Evolutionary conservation across 805 yeast species (phyloP), one percentile per base, ranked within the genome.

Genomic region (Yarrowia sp.): DNA sequence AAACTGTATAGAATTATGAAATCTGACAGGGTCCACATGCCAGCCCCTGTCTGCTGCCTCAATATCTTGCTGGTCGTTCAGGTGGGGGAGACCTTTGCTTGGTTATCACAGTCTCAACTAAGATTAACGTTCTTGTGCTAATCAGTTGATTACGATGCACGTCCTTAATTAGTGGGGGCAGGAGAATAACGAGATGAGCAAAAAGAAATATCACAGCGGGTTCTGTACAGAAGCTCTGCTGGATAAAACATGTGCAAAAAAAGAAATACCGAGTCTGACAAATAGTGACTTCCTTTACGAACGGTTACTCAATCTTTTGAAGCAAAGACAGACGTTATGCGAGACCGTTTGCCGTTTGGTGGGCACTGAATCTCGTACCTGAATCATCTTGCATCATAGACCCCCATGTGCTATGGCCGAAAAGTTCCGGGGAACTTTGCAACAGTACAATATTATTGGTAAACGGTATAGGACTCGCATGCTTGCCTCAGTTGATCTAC

Each of bases 361-460:
- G 36, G 53, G 39, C 38, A 32, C 7, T 14, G 48, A 8, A 47
- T 32, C 50, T 32, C 14, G 53, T 48, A 48, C 53, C 53, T 48
- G 39, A 17, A 15, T 47, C 36, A 31, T 45, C 18, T 7, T 43
- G 13, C 22, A n/a, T 31, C 28, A 22, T 22, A 22, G 5, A 9
- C 11, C 15, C 8, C 15, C 14, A 14, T n/a, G 22, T 32, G 22
- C 17, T 3, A 13, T 15, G 51, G 9, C 39, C 22, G 39, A 33
- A 45, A 48, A 48, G 39, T 32, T 48, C 53, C 53, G 53, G 39
- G 53, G 53, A 48, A 48, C 53, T 48, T 33, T 48, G 33, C 53
- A 2, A 33, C 8, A 10, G 10, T 11, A 35, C 13, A 35, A 35
- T 3, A n/a, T 35, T 3, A 35, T 35, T 35, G 38, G 13, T 3